Evolutionary conservation across 2,329 filamentous ascomycete species (phyloP).

Genomic region (Epichloe uncinata): DNA sequence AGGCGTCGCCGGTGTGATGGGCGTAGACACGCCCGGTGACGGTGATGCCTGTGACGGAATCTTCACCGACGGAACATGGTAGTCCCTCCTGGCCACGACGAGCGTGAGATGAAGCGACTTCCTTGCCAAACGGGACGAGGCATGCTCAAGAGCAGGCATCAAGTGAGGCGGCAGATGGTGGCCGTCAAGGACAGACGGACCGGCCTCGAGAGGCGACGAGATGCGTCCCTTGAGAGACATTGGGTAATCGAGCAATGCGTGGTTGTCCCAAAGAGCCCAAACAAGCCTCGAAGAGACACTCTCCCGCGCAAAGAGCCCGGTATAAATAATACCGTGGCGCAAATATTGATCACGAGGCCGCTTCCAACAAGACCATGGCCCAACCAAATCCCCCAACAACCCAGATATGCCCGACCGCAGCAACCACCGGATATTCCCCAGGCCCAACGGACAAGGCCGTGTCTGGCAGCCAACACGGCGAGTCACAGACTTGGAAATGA

Average conservation of each 20-base stretch:
- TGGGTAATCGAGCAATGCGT: not conserved
- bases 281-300: too few relatives aligned
- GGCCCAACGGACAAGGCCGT: too few relatives aligned
- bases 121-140: conserved; percentile 38
- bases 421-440: too few relatives aligned
- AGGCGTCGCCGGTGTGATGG: conserved; percentile 15
- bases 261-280: too few relatives aligned
- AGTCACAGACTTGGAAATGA: not conserved
- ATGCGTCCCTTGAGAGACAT: conserved; percentile 43
- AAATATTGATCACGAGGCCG: too few relatives aligned
- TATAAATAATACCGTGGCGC: not conserved
- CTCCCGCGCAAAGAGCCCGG: not conserved
- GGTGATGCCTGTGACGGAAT: conserved; percentile 10
- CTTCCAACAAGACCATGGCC: not conserved
- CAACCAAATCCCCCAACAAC: not conserved
- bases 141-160: conserved; percentile 42
- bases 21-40: conserved; percentile 6
- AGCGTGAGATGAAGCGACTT: conserved; percentile 45
- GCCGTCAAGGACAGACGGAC: conserved; percentile 42
- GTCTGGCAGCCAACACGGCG: not conserved
- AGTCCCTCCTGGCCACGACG: conserved; percentile 42
- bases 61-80: conserved; percentile 33
- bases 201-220: conserved; percentile 50
- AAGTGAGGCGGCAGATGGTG: conserved; percentile 44
- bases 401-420: not conserved